Percentiles rank a stretch among this genome's conserved stretches.
phyloP scores from a whole-genome alignment of 2,329 filamentous ascomycete genomes.

The Magnaporthales sp. region DNA sequence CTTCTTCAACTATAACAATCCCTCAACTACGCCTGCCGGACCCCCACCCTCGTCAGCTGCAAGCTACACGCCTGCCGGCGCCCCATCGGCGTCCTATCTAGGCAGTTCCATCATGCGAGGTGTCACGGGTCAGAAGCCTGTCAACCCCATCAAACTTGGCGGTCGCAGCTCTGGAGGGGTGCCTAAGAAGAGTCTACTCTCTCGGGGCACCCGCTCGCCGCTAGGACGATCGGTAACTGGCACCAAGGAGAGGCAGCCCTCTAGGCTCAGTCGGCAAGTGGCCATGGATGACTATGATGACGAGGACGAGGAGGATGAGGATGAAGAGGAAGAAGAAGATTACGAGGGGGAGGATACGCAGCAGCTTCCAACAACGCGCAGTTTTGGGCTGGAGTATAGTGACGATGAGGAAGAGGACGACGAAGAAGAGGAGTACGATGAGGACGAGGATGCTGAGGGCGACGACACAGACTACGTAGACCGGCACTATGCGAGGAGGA shows the following conservation, averaged over 20 bases:
- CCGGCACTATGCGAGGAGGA: constrained; percentile 20
- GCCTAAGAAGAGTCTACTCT: constrained; percentile 27
- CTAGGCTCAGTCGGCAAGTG: constrained; percentile 40
- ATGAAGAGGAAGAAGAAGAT: constrained; percentile 28
- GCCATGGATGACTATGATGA: constrained; percentile 26
- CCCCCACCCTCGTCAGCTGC: constrained; percentile 42
- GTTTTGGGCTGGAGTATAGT: constrained; percentile 22
- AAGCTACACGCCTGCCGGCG: constrained; percentile 48
- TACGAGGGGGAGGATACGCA: neutral
- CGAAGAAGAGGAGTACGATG: constrained; percentile 28
- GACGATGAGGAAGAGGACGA: constrained; percentile 31
- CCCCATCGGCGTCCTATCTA: constrained; percentile 44
- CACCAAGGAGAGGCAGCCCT: constrained; percentile 28
- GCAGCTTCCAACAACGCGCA: constrained; percentile 19
- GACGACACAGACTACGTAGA: constrained; percentile 10
- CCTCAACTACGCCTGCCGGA: constrained; percentile 44
- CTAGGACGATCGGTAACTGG: constrained; percentile 38
- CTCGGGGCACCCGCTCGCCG: constrained; percentile 30
- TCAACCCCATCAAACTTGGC: constrained; percentile 21
- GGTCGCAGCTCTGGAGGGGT: constrained; percentile 19
- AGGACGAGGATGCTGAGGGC: constrained; percentile 25
- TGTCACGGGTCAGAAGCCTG: constrained; percentile 11
- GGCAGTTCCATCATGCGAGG: constrained; percentile 44
- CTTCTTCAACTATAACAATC: constrained; percentile 30
- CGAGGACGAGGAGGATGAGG: constrained; percentile 27